These are phyloP conservation scores for Asterella californica DNA, from an alignment of 225 moss, liverwort and hornwort genomes.

Conservation along the genomic window DNA sequence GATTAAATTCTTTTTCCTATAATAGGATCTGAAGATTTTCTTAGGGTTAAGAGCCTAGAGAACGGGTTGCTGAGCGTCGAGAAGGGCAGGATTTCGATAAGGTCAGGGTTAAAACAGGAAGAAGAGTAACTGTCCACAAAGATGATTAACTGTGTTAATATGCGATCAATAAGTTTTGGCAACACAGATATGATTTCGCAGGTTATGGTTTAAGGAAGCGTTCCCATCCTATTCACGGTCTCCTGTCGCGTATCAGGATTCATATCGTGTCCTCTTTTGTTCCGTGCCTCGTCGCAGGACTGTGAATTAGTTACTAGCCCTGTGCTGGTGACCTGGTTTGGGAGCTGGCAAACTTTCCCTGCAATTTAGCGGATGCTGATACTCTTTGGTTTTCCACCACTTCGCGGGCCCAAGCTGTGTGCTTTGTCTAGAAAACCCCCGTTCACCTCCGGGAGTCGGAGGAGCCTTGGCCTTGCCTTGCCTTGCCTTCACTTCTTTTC, in stretches of 20 bases:
- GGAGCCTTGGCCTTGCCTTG: not conserved
- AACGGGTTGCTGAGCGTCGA: conserved; percentile 17
- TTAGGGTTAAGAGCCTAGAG: conserved; percentile 25
- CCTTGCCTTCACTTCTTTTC: not conserved
- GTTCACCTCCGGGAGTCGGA: not conserved
- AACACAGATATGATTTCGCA: conserved; percentile 32
- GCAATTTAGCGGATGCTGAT: not conserved
- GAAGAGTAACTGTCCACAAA: conserved; percentile 32
- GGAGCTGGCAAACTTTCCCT: not conserved
- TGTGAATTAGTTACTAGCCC: conserved; percentile 6
- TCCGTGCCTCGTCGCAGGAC: conserved; percentile 10
- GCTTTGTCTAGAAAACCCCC: not conserved
- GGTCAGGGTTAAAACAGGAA: conserved; percentile 18
- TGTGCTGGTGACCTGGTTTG: conserved; percentile 14
- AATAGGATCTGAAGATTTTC: conserved; percentile 34
- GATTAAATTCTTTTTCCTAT: conserved; percentile 35
- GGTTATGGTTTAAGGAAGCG: conserved; percentile 28
- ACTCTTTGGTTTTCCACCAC: not conserved
- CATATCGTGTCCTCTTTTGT: conserved; percentile 3
- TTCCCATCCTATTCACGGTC: conserved; percentile 24
- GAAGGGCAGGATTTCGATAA: conserved; percentile 19
- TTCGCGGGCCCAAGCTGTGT: not conserved
- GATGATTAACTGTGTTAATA: conserved; percentile 39
- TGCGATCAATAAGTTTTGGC: conserved; percentile 40
- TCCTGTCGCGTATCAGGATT: conserved; percentile 19